phyloP scores from a whole-genome alignment of 2,329 filamentous ascomycete species.

The Trichoderma hamatum region DNA sequence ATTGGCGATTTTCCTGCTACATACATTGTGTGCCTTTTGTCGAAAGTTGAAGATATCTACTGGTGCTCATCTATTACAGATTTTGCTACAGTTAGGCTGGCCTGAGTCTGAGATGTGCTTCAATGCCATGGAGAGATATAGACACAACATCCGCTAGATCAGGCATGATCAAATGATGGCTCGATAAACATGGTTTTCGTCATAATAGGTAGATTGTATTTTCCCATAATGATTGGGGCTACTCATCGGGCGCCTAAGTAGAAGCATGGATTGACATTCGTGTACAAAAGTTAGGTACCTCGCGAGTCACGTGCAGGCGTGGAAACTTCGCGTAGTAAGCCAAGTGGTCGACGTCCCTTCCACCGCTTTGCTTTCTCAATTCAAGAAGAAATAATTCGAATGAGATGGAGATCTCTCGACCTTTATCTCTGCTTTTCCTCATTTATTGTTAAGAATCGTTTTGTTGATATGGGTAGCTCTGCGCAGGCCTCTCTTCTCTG shows the following conservation, averaged over 20 bases:
- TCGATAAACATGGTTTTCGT: background rate
- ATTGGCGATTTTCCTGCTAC: background rate
- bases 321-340: conserved; percentile 26
- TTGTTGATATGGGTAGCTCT: background rate
- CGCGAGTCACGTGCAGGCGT: conserved; percentile 28
- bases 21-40: background rate
- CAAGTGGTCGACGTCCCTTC: background rate
- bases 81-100: background rate
- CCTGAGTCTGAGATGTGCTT: background rate
- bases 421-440: background rate
- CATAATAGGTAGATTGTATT: background rate
- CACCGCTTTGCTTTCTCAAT: background rate
- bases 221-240: background rate
- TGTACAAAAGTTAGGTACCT: background rate
- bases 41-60: background rate
- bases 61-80: background rate
- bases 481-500: background rate
- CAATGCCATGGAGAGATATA: background rate
- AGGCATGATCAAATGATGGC: background rate
- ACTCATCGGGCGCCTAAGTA: too few relatives aligned
- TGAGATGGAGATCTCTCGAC: background rate
- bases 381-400: background rate
- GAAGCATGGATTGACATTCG: background rate
- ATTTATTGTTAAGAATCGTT: background rate
- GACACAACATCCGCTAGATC: background rate